A percentile compares a stretch with the other conserved stretches of the same genome.
Evolutionary conservation across 2,329 filamentous ascomycete species (phyloP).

Genomic region (Sarocladium oryzae): DNA sequence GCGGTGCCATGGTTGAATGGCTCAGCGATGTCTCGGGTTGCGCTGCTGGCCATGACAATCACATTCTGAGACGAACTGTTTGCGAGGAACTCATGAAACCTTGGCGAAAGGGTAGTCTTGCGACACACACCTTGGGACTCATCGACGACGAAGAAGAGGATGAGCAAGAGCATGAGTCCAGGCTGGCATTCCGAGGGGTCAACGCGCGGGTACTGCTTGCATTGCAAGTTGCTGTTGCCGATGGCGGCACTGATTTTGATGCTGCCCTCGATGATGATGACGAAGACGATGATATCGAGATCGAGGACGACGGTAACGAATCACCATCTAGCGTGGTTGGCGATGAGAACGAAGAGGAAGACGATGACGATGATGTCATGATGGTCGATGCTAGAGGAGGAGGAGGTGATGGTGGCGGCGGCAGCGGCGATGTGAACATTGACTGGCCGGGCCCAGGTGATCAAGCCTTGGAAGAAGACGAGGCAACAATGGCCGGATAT

Average conservation of each 20-base stretch:
- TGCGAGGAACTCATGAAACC: conserved; percentile 87
- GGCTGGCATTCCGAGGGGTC: conserved; percentile 19
- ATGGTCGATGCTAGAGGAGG: conserved; percentile 47
- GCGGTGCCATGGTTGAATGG: conserved; percentile 96
- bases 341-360: conserved; percentile 50
- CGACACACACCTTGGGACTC: conserved; percentile 55
- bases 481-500: conserved; percentile 73
- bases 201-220: conserved; percentile 32
- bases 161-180: conserved; percentile 37
- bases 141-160: conserved; percentile 42
- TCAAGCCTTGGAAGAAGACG: conserved; percentile 65
- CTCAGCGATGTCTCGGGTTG: conserved; percentile 87
- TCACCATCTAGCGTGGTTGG: conserved; percentile 20
- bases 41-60: conserved; percentile 70
- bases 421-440: not conserved
- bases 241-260: conserved; percentile 19
- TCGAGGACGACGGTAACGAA: conserved; percentile 30
- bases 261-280: conserved; percentile 19
- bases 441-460: conserved; percentile 29
- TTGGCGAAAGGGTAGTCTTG: conserved; percentile 82
- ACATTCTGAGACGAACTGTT: conserved; percentile 72
- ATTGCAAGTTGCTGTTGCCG: conserved; percentile 26
- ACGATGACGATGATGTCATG: conserved; percentile 51
- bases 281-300: conserved; percentile 25
- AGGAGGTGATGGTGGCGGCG: conserved; percentile 6